phyloP scores from a whole-genome alignment of 306 rosid genomes.

The Inga oerstediana region DNA sequence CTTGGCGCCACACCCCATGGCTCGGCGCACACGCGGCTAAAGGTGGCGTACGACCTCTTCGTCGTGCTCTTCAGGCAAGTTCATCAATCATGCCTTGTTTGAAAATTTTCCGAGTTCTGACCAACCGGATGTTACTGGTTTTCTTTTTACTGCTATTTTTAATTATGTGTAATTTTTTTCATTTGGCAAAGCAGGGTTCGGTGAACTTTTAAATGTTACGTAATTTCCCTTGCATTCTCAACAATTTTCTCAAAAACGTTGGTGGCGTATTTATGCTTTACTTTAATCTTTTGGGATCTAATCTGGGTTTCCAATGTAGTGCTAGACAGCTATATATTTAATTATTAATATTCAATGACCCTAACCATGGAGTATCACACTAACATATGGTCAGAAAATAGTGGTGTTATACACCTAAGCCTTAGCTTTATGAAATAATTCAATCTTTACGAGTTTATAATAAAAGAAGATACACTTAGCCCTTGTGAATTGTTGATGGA shows the following conservation, averaged over 20 bases:
- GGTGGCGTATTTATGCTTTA: conserved; percentile 26
- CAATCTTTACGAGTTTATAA: neutral
- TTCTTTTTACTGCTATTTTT: neutral
- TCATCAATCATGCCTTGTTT: conserved; percentile 13
- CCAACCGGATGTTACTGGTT: conserved; percentile 18
- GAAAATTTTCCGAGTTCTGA: neutral
- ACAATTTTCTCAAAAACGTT: neutral
- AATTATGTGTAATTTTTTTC: neutral
- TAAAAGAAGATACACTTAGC: neutral
- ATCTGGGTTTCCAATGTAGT: conserved; percentile 1
- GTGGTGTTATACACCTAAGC: conserved; percentile 21
- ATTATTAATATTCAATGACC: neutral
- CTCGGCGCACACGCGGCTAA: conserved; percentile 85
- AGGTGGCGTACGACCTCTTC: conserved; percentile 89
- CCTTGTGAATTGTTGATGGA: conserved; percentile 20
- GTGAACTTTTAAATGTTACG: neutral
- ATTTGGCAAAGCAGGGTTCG: neutral
- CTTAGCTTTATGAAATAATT: conserved; percentile 25
- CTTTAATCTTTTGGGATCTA: conserved; percentile 18
- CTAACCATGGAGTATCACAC: conserved; percentile 4
- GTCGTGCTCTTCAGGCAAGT: conserved; percentile 90
- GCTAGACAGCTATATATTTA: conserved; percentile 24
- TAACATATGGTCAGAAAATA: neutral
- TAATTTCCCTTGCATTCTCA: neutral
- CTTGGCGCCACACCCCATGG: conserved; percentile 99